Base-by-base conservation (phyloP, 129 eudicot species). In the Gnaphalium uliginosum region DNA sequence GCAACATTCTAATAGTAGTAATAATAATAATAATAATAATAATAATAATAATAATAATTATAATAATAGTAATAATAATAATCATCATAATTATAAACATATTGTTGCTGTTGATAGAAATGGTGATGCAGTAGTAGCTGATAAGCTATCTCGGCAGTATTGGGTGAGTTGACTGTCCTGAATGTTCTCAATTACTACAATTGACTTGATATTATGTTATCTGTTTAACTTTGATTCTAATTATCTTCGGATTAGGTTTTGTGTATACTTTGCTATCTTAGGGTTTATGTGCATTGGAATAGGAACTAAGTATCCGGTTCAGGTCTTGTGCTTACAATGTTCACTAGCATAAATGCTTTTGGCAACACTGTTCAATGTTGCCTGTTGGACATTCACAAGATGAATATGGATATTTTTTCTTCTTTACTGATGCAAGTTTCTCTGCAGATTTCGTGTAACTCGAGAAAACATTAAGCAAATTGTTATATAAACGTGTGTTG, bases 71-170 rank as follows among this genome's bases (percentile, higher is more conserved):
- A 30, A 30, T 30, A 23, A 66, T 50, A 37, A 7, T 30, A 71
- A 43, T 56, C 56, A 59, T 17, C 5, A 15, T 63, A 62, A 25
- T 17, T 9, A 2, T 63, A 63, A 29, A 29, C 22, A 15, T 62
- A 2, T 0, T 27, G 43, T 14, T 50, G 78, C 32, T 14, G 25
- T 72, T 9, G 91, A 77, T 26, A 46, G 81, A 75, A 84, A 75
- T 46, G 82, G 84, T 78, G 86, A 71, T 46, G 85, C 84, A 37
- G 85, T 84, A 0, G 90, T 83, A 4, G 97, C 97, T 32, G 89
- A 90, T 66, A 77, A 75, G 78, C 57, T 85, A 51, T 89, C 99
- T 32, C 83, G 94, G 46, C 99, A 91, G 83, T 95, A 89, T 53
- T 95, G 99, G 99, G 99, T 95, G 51, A 77, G 96, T 83, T 76